A percentile compares a stretch with the other conserved stretches of the same genome.
Evolutionary conservation across 441 rosid species (phyloP).

Genomic region (Melastoma candidum): DNA sequence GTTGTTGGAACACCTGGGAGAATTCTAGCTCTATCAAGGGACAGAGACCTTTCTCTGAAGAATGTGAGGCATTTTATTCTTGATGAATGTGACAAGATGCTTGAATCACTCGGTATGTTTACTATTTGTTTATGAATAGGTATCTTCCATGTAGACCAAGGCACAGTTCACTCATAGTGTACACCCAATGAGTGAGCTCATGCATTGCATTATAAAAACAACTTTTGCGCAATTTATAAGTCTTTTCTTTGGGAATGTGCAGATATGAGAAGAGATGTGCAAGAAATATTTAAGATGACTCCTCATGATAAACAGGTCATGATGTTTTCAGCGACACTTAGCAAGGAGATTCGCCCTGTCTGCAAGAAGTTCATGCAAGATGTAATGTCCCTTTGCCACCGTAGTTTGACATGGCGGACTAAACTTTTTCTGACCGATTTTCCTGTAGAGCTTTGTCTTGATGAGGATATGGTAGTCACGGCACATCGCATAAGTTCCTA

Average conservation of each 20-base stretch:
- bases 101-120: slow-evolving; percentile 82
- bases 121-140: not conserved
- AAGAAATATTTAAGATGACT: slow-evolving; percentile 96
- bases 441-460: slow-evolving; percentile 14
- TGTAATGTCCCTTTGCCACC: slow-evolving; percentile 76
- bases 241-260: slow-evolving; percentile 12
- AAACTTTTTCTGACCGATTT: slow-evolving; percentile 36
- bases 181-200: not conserved
- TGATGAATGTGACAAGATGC: slow-evolving; percentile 99
- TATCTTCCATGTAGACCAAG: not conserved
- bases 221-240: not conserved
- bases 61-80: slow-evolving; percentile 99
- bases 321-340: slow-evolving; percentile 99
- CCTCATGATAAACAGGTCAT: slow-evolving; percentile 98
- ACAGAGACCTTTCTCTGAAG: slow-evolving; percentile 87
- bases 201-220: not conserved
- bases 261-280: slow-evolving; percentile 98
- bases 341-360: slow-evolving; percentile 98
- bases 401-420: slow-evolving; percentile 49
- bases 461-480: no score
- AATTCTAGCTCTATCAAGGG: slow-evolving; percentile 81
- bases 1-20: slow-evolving; percentile 99
- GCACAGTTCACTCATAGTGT: not conserved
- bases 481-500: no score
- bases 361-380: slow-evolving; percentile 99